Evolutionary conservation across 1,284 basidiomycete genomes (phyloP).

Genomic region (Sanghuangporus baumii): DNA sequence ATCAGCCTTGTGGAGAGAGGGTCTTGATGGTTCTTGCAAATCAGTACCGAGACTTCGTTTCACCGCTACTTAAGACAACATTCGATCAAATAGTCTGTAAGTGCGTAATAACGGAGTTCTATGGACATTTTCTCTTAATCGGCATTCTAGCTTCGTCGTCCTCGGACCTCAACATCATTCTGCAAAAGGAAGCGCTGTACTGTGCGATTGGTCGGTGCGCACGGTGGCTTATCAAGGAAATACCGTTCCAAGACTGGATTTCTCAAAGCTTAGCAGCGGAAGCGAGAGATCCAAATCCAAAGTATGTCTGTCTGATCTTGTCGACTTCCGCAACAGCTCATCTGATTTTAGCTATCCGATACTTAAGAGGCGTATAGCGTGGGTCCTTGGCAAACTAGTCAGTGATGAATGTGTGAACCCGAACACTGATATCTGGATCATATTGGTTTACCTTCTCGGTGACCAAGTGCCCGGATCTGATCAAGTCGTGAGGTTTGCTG

Average conservation of each 20-base stretch:
- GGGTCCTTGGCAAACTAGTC: slow-evolving; percentile 85
- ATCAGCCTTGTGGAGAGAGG: slow-evolving; percentile 81
- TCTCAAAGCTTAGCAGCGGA: slow-evolving; percentile 52
- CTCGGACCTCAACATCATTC: slow-evolving; percentile 53
- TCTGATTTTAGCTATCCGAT: slow-evolving; percentile 63
- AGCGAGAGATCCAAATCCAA: slow-evolving; percentile 49
- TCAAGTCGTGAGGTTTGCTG: slow-evolving; percentile 76
- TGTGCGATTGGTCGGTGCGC: slow-evolving; percentile 85
- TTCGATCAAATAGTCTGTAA: slow-evolving; percentile 52
- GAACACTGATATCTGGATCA: slow-evolving; percentile 72
- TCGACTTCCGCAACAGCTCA: background rate
- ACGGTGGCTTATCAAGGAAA: slow-evolving; percentile 52
- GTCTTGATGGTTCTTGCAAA: slow-evolving; percentile 76
- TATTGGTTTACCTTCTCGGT: slow-evolving; percentile 67
- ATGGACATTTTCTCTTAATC: slow-evolving; percentile 5
- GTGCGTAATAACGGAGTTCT: slow-evolving; percentile 20
- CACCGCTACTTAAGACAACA: slow-evolving; percentile 60
- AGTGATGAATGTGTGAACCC: slow-evolving; percentile 56
- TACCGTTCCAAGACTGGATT: slow-evolving; percentile 68
- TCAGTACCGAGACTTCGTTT: slow-evolving; percentile 70
- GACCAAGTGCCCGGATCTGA: slow-evolving; percentile 70
- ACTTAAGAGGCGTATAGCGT: slow-evolving; percentile 84
- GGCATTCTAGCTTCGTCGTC: slow-evolving; percentile 43
- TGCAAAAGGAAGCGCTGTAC: slow-evolving; percentile 84
- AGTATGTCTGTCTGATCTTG: slow-evolving; percentile 33